These are phyloP conservation scores for Bombardia bombarda DNA, from an alignment of 495 filamentous ascomycete genomes.

Conservation along the genomic window DNA sequence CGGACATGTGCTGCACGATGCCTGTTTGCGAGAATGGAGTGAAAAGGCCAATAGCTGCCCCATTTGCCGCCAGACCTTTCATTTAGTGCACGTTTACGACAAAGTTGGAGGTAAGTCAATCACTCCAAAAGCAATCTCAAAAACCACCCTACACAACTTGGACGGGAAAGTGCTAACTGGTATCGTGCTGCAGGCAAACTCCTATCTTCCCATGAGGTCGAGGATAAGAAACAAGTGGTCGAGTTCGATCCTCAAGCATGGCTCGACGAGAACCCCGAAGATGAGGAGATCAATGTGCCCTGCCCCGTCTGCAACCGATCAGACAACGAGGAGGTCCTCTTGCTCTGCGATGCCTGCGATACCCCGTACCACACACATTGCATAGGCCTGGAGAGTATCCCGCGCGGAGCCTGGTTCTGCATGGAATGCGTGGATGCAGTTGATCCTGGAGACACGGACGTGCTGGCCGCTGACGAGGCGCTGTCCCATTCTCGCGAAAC, in stretches of 20 bases:
- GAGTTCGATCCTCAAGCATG: constrained; percentile 79
- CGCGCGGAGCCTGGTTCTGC: constrained; percentile 77
- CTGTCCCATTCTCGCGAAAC: constrained; percentile 1
- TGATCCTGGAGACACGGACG: constrained; percentile 35
- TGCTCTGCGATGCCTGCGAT: constrained; percentile 85
- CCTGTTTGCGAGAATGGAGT: constrained; percentile 86
- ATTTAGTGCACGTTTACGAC: constrained; percentile 75
- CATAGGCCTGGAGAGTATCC: constrained; percentile 66
- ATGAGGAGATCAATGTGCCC: constrained; percentile 54
- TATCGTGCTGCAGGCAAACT: constrained; percentile 49
- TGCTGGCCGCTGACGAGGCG: neutral
- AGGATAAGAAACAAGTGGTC: constrained; percentile 82
- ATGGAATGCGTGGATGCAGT: constrained; percentile 53
- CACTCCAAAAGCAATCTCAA: too few species aligned
- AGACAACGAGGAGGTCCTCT: constrained; percentile 69
- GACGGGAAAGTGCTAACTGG: constrained; percentile 27
- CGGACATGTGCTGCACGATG: constrained; percentile 83
- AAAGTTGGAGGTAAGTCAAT: constrained; percentile 67
- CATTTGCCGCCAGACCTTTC: constrained; percentile 87
- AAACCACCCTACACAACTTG: too few species aligned
- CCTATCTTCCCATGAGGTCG: constrained; percentile 73
- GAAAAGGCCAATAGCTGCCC: constrained; percentile 96
- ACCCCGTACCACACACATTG: constrained; percentile 79
- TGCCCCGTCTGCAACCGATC: constrained; percentile 73
- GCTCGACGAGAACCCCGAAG: constrained; percentile 64